Evolutionary conservation across 305 asterid species (phyloP), one percentile per base, ranked within the genome.

Genomic region (Fraxinus floribunda): DNA sequence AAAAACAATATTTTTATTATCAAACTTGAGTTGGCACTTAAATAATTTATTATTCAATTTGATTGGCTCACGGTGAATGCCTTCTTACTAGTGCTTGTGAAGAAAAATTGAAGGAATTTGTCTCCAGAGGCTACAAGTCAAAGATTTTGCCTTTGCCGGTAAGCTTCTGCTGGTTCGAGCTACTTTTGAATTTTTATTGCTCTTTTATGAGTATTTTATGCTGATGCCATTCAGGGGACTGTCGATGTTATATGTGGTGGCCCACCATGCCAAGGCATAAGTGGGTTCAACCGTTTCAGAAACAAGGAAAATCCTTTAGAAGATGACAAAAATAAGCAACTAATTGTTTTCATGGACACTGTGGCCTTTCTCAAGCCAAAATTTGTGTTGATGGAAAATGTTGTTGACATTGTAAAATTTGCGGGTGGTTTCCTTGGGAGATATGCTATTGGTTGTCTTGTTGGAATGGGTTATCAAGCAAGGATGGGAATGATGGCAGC

Each of bases 201-300:
- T 9, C 2, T 9, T 62, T 20, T 13, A 20, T 62, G 16, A 62
- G 15, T 22, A 20, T 22, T 62, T 62, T 62, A 22, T 62, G n/a
- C 9, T 77, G 26, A 46, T 77, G 29, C 8, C 16, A 5, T 8
- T 55, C 70, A 87, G 92, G 92, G 89, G 11, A 36, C 39, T 38
- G 88, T 89, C 18, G 92, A 89, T 86, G 89, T 89, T 6, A 80
- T 89, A 75, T 89, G 92, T 16, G 92, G 92, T 16, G 92, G 92
- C 1, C 92, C 92, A 16, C 92, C 92, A 0, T 89, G 92, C 41
- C 92, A 89, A 80, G 92, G 92, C 18, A 87, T 89, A 36, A 89
- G 92, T 38, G 92, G 90, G 4, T 89, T 86, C 79, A 87, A 89
- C 29, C 86, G 90, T 3, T 89, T 84, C 35, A 70, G 92, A 24